A percentile compares a stretch with the other conserved stretches of the same genome.
Conservation (phyloP, 805 yeast genomes). For the Peterozyma xylosa region DNA sequence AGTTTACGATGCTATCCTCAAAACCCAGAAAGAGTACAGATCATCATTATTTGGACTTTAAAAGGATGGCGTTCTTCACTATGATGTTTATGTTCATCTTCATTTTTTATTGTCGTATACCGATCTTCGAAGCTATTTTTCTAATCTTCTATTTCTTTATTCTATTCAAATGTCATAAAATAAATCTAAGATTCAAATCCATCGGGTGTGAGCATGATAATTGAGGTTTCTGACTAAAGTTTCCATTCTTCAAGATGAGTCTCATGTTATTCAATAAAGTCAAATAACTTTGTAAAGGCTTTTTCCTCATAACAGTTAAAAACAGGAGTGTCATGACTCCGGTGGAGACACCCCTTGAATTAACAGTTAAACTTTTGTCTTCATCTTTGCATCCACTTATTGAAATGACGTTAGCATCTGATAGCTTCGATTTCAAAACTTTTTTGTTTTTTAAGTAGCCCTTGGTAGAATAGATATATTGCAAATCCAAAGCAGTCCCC, state of each 20-base stretch:
- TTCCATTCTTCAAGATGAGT: conserved; percentile 40
- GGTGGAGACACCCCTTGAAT: conserved; percentile 53
- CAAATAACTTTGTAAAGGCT: conserved; percentile 62
- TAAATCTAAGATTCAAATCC: conserved; percentile 40
- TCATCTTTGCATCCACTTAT: conserved; percentile 70
- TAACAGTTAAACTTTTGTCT: conserved; percentile 67
- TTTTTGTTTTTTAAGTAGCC: conserved; percentile 71
- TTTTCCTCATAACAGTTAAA: conserved; percentile 45
- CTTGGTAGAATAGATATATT: conserved; percentile 69
- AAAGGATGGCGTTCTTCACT: too few relatives aligned
- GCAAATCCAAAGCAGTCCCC: conserved; percentile 76
- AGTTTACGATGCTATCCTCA: too few relatives aligned
- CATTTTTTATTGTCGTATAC: too few relatives aligned
- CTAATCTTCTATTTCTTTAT: too few relatives aligned
- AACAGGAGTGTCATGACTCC: conserved; percentile 79
- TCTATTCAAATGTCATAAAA: conserved; percentile 15
- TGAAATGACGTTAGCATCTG: conserved; percentile 66
- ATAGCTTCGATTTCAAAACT: conserved; percentile 54
- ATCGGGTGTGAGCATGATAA: conserved; percentile 76
- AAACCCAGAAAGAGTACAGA: too few relatives aligned
- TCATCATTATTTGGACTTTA: too few relatives aligned
- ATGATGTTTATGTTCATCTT: too few relatives aligned
- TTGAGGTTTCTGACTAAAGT: conserved; percentile 80
- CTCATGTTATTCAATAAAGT: conserved; percentile 69
- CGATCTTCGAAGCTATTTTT: too few relatives aligned